Evolutionary conservation across 2,329 filamentous ascomycete genomes (phyloP).

Genomic region (Fusarium sacchari): DNA sequence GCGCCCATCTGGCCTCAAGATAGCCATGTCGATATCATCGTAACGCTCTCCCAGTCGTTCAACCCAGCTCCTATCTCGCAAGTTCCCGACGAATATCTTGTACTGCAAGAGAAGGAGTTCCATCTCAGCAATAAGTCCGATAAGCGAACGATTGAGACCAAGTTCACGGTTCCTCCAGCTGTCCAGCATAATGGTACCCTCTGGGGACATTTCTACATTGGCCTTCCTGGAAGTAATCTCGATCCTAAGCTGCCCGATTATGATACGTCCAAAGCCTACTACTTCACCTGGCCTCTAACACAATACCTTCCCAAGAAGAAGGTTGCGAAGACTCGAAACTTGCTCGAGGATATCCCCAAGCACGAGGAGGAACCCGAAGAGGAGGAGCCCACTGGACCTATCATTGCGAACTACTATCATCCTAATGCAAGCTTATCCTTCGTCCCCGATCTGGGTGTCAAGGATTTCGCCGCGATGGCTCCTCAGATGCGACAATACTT

Average conservation of each 20-base stretch:
- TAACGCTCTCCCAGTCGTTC: slow-evolving; percentile 84
- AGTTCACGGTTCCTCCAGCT: slow-evolving; percentile 77
- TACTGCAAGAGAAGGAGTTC: slow-evolving; percentile 84
- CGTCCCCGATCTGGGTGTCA: slow-evolving; percentile 80
- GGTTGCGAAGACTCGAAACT: slow-evolving; percentile 83
- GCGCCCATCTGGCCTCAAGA: slow-evolving; percentile 90
- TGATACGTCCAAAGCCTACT: slow-evolving; percentile 79
- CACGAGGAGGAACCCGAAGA: slow-evolving; percentile 59
- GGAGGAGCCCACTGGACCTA: slow-evolving; percentile 68
- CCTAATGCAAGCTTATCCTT: slow-evolving; percentile 92
- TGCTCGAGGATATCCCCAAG: slow-evolving; percentile 68
- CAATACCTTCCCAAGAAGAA: slow-evolving; percentile 95
- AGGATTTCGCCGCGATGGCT: slow-evolving; percentile 73
- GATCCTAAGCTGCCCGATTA: slow-evolving; percentile 80
- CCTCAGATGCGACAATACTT: slow-evolving; percentile 82
- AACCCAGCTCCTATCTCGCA: slow-evolving; percentile 74
- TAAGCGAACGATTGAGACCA: slow-evolving; percentile 78
- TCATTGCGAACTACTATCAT: slow-evolving; percentile 89
- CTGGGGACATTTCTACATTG: slow-evolving; percentile 94
- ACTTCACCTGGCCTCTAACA: slow-evolving; percentile 86
- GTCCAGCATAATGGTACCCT: slow-evolving; percentile 94
- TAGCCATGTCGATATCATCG: slow-evolving; percentile 80
- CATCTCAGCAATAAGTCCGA: slow-evolving; percentile 82
- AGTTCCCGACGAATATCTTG: slow-evolving; percentile 72
- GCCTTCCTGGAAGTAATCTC: slow-evolving; percentile 76